Percentiles rank a stretch among this genome's conserved stretches.
Evolutionary conservation across 2,329 filamentous ascomycete genomes (phyloP).

Genomic region (Epichloe typhina): DNA sequence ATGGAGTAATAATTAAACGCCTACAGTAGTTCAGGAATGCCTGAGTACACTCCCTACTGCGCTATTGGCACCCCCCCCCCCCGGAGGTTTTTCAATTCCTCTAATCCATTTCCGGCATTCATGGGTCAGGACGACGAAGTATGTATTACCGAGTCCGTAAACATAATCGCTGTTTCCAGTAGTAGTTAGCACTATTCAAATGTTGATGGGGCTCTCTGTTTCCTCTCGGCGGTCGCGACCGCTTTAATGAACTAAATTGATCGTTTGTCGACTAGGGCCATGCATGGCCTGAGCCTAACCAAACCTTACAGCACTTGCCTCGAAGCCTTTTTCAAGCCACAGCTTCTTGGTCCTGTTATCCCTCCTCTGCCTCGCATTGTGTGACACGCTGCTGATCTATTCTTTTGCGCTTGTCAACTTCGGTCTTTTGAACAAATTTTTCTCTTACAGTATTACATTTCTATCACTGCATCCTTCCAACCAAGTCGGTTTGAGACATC

Average conservation of each 20-base stretch:
- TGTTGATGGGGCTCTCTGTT: not conserved
- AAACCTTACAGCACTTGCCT: not conserved
- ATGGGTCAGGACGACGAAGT: not conserved
- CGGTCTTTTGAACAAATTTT: not conserved
- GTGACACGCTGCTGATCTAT: not conserved
- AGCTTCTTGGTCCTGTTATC: not conserved
- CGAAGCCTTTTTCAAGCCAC: not conserved
- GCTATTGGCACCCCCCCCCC: not conserved
- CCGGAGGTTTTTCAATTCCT: not conserved
- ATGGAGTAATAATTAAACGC: too few relatives aligned
- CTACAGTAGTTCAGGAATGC: too few relatives aligned
- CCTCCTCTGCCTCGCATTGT: not conserved
- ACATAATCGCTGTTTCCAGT: constrained; percentile 2
- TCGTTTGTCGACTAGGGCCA: not conserved
- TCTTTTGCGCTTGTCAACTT: not conserved
- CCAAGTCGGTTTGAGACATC: not conserved
- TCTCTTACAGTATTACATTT: not conserved
- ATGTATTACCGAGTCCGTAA: constrained; percentile 1
- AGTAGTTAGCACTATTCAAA: not conserved
- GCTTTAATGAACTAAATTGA: not conserved
- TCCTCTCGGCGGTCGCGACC: not conserved
- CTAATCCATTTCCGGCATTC: constrained; percentile 6
- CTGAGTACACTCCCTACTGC: not conserved
- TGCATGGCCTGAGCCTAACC: not conserved
- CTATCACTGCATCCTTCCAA: not conserved